These are phyloP conservation scores for Capsella rubella DNA, from an alignment of 441 rosid species.

Conservation along the genomic window DNA sequence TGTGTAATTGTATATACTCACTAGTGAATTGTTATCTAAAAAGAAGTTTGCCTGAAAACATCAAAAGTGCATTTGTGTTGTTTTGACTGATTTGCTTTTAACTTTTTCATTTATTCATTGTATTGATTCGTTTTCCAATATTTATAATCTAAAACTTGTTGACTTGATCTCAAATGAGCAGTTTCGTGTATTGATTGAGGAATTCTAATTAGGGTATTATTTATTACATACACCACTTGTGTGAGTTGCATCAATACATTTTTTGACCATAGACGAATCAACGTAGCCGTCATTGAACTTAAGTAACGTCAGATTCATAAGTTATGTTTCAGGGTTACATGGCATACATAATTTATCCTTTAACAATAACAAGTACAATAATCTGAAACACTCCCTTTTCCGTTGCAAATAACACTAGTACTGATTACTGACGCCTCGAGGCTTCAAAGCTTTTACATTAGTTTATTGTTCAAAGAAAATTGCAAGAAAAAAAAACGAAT, in stretches of 20 bases:
- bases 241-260: background rate
- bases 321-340: background rate
- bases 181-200: no score
- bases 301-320: background rate
- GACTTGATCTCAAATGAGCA: no score
- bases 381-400: no score
- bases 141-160: no score
- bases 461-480: background rate
- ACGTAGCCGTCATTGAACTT: background rate
- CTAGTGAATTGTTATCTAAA: background rate
- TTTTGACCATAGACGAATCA: no score
- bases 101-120: background rate
- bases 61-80: background rate
- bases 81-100: conserved; percentile 12
- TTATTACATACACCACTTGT: background rate
- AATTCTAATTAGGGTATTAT: no score
- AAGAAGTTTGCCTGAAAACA: background rate
- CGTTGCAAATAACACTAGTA: no score
- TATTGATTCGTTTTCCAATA: background rate
- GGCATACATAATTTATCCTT: background rate
- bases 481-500: background rate
- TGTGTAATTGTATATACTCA: background rate
- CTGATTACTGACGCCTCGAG: no score
- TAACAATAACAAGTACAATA: no score
- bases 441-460: no score